Percentiles rank a stretch among this genome's conserved stretches.
These are phyloP conservation scores for Mucor plumbeus DNA, from an alignment of 371 early-diverging fungal genomes.

Conservation along the genomic window DNA sequence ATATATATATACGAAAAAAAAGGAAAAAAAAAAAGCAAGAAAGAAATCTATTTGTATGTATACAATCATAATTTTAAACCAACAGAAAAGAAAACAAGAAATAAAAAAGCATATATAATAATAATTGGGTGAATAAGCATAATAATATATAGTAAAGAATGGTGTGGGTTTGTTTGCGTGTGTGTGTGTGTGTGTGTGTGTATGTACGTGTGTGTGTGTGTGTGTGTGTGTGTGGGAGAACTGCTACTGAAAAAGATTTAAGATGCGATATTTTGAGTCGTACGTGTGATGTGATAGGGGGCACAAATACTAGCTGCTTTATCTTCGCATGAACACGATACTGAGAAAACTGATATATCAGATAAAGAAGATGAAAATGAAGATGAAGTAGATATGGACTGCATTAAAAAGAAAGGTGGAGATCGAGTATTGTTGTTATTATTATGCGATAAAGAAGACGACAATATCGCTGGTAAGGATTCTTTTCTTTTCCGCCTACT, in stretches of 20 bases:
- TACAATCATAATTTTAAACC: conserved; percentile 3
- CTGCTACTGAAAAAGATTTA: background rate
- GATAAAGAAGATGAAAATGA: conserved; percentile 31
- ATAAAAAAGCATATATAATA: background rate
- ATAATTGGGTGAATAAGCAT: background rate
- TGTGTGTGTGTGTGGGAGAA: background rate
- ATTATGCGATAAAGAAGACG: conserved; percentile 2
- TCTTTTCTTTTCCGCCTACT: conserved; percentile 3
- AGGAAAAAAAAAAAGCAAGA: background rate
- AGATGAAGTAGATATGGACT: conserved; percentile 26
- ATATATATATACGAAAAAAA: background rate
- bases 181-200: background rate
- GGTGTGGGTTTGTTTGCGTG: background rate
- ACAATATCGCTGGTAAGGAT: background rate
- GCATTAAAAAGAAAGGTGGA: conserved; percentile 18
- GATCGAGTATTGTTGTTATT: background rate
- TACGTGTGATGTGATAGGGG: conserved; percentile 4
- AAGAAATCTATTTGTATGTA: conserved; percentile 1
- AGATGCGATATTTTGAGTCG: conserved; percentile 1
- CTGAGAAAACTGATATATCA: conserved; percentile 22
- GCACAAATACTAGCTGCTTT: conserved; percentile 15
- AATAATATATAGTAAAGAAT: background rate
- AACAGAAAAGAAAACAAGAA: background rate
- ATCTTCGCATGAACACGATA: conserved; percentile 37
- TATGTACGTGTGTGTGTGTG: background rate